Percentiles rank a stretch among this genome's conserved stretches.
Evolutionary conservation across 495 filamentous ascomycete species (phyloP).

Genomic region (Filosporella fistucella): DNA sequence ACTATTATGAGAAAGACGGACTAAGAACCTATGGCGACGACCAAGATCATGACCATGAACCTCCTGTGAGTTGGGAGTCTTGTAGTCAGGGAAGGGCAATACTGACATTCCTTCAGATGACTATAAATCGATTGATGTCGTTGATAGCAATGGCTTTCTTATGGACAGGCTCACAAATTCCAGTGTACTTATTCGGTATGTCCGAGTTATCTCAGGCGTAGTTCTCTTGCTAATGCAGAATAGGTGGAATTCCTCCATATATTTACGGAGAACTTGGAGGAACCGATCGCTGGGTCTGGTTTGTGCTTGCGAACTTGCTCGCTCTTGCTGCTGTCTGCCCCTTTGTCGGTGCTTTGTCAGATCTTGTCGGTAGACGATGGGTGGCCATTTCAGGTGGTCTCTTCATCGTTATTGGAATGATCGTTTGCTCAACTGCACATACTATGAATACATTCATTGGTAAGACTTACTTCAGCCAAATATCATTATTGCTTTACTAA

Average conservation of each 20-base stretch:
- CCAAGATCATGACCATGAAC: conserved; percentile 46
- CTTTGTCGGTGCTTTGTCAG: conserved; percentile 68
- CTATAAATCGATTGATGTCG: conserved; percentile 50
- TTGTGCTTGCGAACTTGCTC: conserved; percentile 64
- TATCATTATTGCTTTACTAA: background rate
- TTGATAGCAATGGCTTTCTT: conserved; percentile 61
- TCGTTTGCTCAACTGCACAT: conserved; percentile 57
- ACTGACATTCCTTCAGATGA: conserved; percentile 39
- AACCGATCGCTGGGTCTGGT: conserved; percentile 66
- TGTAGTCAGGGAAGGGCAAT: conserved; percentile 13
- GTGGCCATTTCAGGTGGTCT: conserved; percentile 57
- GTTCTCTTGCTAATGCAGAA: background rate
- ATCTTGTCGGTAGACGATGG: conserved; percentile 63
- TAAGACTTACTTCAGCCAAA: conserved; percentile 30
- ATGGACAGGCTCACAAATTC: conserved; percentile 63
- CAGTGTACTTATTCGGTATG: conserved; percentile 55
- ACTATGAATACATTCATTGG: conserved; percentile 68
- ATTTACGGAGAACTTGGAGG: conserved; percentile 65
- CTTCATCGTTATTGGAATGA: conserved; percentile 61
- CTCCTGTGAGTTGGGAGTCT: conserved; percentile 25
- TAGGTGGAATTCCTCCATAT: conserved; percentile 55
- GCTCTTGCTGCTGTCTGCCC: conserved; percentile 64
- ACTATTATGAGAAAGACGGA: conserved; percentile 47
- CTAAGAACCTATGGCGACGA: conserved; percentile 44
- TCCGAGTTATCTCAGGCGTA: background rate